Conservation (phyloP, 2,329 filamentous ascomycete species). For the Cadophora gregata region DNA sequence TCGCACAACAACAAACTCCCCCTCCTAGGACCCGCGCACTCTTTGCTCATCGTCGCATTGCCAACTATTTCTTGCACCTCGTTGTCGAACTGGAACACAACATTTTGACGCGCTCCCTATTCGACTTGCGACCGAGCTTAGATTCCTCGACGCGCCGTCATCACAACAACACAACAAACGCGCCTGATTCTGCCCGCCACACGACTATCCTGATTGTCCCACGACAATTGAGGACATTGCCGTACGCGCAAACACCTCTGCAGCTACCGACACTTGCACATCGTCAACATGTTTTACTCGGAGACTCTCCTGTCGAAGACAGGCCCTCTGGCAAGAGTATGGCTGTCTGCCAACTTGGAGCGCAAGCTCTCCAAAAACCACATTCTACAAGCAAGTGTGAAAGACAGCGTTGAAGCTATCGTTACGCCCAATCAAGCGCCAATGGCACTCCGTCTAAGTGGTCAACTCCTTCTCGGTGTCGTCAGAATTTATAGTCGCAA, state of each 20-base stretch:
- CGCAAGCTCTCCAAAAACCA: slow-evolving; percentile 98
- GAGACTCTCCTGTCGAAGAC: slow-evolving; percentile 96
- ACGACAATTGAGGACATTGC: slow-evolving; percentile 28
- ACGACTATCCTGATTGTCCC: slow-evolving; percentile 21
- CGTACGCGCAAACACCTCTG: slow-evolving; percentile 31
- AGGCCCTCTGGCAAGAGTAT: slow-evolving; percentile 94
- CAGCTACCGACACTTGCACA: slow-evolving; percentile 31
- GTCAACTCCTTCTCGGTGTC: slow-evolving; percentile 92
- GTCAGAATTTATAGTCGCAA: slow-evolving; percentile 98
- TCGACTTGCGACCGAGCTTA: slow-evolving; percentile 28
- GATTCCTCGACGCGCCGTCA: slow-evolving; percentile 34
- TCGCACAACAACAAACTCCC: slow-evolving; percentile 24
- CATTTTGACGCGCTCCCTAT: slow-evolving; percentile 23
- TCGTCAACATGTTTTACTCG: slow-evolving; percentile 88
- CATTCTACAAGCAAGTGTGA: slow-evolving; percentile 91
- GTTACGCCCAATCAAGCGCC: slow-evolving; percentile 92
- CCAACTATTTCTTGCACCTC: neutral
- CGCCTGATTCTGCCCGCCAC: slow-evolving; percentile 23
- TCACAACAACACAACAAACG: slow-evolving; percentile 37
- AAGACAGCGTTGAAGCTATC: slow-evolving; percentile 93
- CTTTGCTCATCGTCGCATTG: slow-evolving; percentile 28
- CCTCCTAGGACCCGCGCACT: slow-evolving; percentile 22
- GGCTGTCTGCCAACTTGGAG: slow-evolving; percentile 97
- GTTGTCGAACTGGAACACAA: slow-evolving; percentile 7
- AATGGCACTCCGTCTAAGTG: slow-evolving; percentile 91